These are phyloP conservation scores for Parastagonospora nodorum DNA, from an alignment of 2,329 filamentous ascomycete genomes.

Conservation along the genomic window DNA sequence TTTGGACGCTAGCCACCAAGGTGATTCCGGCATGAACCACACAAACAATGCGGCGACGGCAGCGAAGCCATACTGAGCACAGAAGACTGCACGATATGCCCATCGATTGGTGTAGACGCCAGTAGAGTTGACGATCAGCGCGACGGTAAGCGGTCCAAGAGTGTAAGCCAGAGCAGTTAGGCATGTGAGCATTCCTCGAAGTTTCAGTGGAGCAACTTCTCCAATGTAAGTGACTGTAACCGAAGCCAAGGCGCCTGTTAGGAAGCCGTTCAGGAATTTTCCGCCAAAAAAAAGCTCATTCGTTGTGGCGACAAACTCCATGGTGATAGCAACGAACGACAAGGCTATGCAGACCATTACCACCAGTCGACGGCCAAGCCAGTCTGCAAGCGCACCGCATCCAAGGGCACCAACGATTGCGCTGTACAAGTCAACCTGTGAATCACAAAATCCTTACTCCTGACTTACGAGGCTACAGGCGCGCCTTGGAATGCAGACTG, in stretches of 20 bases:
- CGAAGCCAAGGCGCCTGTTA: conserved; percentile 47
- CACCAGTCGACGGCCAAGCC: conserved; percentile 41
- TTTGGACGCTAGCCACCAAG: conserved; percentile 72
- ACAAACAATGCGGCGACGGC: conserved; percentile 32
- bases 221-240: conserved; percentile 48
- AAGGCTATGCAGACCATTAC: conserved; percentile 46
- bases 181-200: conserved; percentile 46
- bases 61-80: conserved; percentile 51
- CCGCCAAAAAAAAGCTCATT: conserved; percentile 51
- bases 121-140: conserved; percentile 34
- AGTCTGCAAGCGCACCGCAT: conserved; percentile 45
- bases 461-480: conserved; percentile 46
- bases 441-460: background rate
- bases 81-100: conserved; percentile 51
- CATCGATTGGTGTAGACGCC: conserved; percentile 46
- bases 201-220: conserved; percentile 47
- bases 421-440: background rate
- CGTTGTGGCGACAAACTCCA: conserved; percentile 50
- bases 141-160: conserved; percentile 48
- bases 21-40: conserved; percentile 47
- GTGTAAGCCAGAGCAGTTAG: conserved; percentile 50
- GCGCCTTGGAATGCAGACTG: conserved; percentile 53
- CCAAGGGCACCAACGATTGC: conserved; percentile 41
- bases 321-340: conserved; percentile 46
- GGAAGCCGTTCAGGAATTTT: conserved; percentile 52